Evolutionary conservation across 306 rosid species (phyloP), one percentile per base, ranked within the genome.

Genomic region (Gynostemma pentaphyllum): DNA sequence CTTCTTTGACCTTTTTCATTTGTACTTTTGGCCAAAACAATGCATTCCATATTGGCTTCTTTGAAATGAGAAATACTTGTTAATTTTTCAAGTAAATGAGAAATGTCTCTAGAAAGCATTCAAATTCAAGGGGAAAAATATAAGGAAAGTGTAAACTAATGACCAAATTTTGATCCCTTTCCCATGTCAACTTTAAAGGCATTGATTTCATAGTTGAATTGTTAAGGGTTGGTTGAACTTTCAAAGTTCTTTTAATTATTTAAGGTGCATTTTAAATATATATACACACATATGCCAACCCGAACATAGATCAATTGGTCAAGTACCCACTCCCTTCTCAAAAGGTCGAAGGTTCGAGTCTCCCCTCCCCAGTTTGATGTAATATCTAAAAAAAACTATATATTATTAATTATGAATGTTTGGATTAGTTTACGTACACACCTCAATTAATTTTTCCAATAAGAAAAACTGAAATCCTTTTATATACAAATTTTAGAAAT

Each of bases 1-100:
- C n/a, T n/a, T n/a, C n/a, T 56, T 21, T 34, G 64, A 34, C 64
- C 45, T 56, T 2, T 56, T 55, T n/a, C n/a, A n/a, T n/a, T n/a
- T n/a, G n/a, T n/a, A n/a, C 10, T 56, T 32, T 34, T 32, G 62
- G 62, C 9, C 41, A 53, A n/a, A 29, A n/a, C 14, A 30, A 0
- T 24, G 44, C 15, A 30, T 3, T 48, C n/a, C 23, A 32, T 10
- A n/a, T 55, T 55, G 42, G 44, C 3, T 30, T 55, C 27, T 32
- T 55, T 9, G n/a, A n/a, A 4, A 2, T 56, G 19, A 4, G 18
- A 30, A 16, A 55, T 5, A 1, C 40, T 14, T 1, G 15, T 14
- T 28, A 14, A n/a, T 53, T 27, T 15, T 28, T 52, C 39, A 52
- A 27, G 27, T 19, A 48, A 48, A 48, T 48, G 2, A 49, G 16